phyloP scores from a whole-genome alignment of 2,329 filamentous ascomycete species.

The Ophiognomonia clavigignenti-juglandacearum region DNA sequence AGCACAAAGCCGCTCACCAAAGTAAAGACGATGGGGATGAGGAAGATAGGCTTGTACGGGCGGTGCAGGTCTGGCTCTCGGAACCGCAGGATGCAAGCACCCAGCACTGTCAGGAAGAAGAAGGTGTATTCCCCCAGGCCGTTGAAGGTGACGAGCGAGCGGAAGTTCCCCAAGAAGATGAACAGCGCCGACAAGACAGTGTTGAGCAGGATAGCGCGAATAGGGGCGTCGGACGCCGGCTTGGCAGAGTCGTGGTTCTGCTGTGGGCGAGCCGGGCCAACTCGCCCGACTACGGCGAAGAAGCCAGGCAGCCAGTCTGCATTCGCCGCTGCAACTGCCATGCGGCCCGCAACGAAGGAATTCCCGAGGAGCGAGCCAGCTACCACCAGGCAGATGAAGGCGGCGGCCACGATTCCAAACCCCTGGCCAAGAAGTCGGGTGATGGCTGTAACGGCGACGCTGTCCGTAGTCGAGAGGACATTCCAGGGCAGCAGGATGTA shows the following conservation, averaged over 20 bases:
- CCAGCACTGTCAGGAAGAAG: slow-evolving; percentile 59
- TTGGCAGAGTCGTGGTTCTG: slow-evolving; percentile 12
- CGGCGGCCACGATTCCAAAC: slow-evolving; percentile 49
- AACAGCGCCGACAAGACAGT: slow-evolving; percentile 48
- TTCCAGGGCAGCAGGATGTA: slow-evolving; percentile 59
- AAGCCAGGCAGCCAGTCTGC: slow-evolving; percentile 43
- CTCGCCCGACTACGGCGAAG: slow-evolving; percentile 39
- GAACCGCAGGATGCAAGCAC: slow-evolving; percentile 50
- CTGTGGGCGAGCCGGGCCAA: slow-evolving; percentile 27
- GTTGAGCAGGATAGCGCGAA: slow-evolving; percentile 49
- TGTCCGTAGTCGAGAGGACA: slow-evolving; percentile 53
- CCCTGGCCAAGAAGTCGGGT: slow-evolving; percentile 47
- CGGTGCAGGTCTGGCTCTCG: slow-evolving; percentile 49
- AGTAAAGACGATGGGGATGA: slow-evolving; percentile 48
- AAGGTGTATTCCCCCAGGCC: slow-evolving; percentile 58
- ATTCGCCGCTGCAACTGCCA: slow-evolving; percentile 55
- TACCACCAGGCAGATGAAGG: slow-evolving; percentile 56
- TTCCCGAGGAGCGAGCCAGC: slow-evolving; percentile 59
- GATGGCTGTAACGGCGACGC: slow-evolving; percentile 57
- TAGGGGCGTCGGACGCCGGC: slow-evolving; percentile 41
- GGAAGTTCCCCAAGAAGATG: slow-evolving; percentile 56
- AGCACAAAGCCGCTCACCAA: slow-evolving; percentile 58
- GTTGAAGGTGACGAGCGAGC: slow-evolving; percentile 56
- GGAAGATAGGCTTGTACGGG: slow-evolving; percentile 50
- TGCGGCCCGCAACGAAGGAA: slow-evolving; percentile 57